Conservation (phyloP, 2,329 filamentous ascomycete genomes). For the Fusarium brachygibbosum region DNA sequence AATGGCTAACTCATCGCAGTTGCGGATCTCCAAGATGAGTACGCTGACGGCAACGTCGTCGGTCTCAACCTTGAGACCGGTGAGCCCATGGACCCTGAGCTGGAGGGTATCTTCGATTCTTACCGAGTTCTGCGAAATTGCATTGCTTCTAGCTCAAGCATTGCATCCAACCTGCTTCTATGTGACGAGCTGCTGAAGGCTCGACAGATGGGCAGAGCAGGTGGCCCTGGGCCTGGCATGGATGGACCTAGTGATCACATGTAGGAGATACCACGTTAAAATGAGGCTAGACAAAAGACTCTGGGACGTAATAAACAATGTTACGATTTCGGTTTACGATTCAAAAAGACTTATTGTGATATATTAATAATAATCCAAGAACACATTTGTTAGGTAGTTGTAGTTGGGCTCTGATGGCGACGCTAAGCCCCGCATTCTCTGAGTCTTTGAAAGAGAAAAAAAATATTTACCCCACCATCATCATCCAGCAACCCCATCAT, state of each 20-base stretch:
- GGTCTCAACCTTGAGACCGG: constrained; percentile 89
- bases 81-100: constrained; percentile 93
- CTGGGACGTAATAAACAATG: constrained; percentile 47
- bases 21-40: constrained; percentile 87
- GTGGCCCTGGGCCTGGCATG: constrained; percentile 74
- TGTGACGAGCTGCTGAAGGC: constrained; percentile 99
- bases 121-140: constrained; percentile 95
- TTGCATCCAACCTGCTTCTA: constrained; percentile 92
- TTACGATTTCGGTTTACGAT: constrained; percentile 35
- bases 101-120: constrained; percentile 94
- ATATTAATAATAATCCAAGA: background rate
- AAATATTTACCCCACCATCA: constrained; percentile 59
- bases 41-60: constrained; percentile 84
- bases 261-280: constrained; percentile 58
- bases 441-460: constrained; percentile 51
- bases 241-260: constrained; percentile 69
- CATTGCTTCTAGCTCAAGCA: constrained; percentile 92
- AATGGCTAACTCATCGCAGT: constrained; percentile 64
- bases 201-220: constrained; percentile 86
- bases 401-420: constrained; percentile 24
- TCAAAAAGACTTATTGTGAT: constrained; percentile 6
- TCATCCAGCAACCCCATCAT: constrained; percentile 37
- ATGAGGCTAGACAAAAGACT: constrained; percentile 56
- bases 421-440: constrained; percentile 52
- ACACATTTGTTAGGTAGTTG: background rate